A percentile compares a stretch with the other conserved stretches of the same genome.
Conservation (phyloP, 179 eudicot genomes). For the Pouteria campechiana region DNA sequence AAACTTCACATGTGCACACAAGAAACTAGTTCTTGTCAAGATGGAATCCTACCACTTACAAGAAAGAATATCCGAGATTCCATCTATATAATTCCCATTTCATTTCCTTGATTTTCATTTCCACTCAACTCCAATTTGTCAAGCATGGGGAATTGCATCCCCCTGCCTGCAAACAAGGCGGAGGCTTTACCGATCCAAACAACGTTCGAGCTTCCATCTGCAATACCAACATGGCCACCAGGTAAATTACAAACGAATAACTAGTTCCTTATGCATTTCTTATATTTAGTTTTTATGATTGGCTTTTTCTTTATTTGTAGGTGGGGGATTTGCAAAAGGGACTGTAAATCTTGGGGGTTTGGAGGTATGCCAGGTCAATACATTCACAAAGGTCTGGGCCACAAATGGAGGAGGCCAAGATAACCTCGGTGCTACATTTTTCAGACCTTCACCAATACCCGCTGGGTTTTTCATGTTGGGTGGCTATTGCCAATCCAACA, state of each 20-base stretch:
- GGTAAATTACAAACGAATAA: conserved; percentile 12
- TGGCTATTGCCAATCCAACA: conserved; percentile 59
- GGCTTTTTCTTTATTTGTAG: conserved; percentile 4
- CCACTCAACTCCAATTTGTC: too few relatives aligned
- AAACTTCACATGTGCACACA: too few relatives aligned
- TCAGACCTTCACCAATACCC: conserved; percentile 54
- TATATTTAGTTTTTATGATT: not conserved
- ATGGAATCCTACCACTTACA: too few relatives aligned
- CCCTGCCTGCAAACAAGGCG: conserved; percentile 2
- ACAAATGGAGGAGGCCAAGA: conserved; percentile 62
- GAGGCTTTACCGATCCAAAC: conserved; percentile 33
- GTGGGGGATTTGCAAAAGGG: conserved; percentile 59
- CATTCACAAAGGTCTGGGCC: conserved; percentile 62
- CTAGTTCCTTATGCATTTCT: not conserved
- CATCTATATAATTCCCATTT: too few relatives aligned
- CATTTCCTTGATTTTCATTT: too few relatives aligned
- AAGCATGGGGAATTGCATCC: conserved; percentile 5
- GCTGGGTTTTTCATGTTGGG: conserved; percentile 73
- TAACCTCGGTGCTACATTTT: conserved; percentile 56
- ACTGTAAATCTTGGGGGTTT: conserved; percentile 72
- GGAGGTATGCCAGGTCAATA: conserved; percentile 34
- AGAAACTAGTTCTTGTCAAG: too few relatives aligned
- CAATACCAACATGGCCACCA: conserved; percentile 36
- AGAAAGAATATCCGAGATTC: too few relatives aligned
- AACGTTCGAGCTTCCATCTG: conserved; percentile 36